Conservation (phyloP, 169 alveolate species). For the Babesia bovis region DNA sequence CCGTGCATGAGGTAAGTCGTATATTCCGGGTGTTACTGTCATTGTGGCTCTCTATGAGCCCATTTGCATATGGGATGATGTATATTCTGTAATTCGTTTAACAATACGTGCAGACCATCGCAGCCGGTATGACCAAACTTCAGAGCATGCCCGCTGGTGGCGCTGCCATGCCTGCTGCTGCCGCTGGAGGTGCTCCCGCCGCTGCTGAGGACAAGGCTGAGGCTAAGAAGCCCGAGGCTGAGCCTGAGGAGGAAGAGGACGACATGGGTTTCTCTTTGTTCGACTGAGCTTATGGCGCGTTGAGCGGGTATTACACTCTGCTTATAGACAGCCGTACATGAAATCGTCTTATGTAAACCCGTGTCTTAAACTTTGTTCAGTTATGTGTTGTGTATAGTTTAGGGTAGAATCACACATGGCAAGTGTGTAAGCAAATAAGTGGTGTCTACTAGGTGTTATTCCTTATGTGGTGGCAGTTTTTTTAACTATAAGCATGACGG, state of each 20-base stretch:
- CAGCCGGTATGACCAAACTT: constrained; percentile 70
- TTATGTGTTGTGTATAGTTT: not conserved
- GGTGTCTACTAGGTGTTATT: no score
- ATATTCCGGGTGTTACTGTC: not conserved
- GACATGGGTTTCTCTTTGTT: constrained; percentile 81
- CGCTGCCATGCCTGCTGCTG: constrained; percentile 68
- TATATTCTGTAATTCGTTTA: no score
- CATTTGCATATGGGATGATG: no score
- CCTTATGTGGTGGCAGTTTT: no score
- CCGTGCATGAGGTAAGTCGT: constrained; percentile 69
- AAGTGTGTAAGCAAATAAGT: not conserved
- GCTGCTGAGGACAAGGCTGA: constrained; percentile 66
- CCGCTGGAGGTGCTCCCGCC: constrained; percentile 66
- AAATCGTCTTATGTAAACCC: not conserved
- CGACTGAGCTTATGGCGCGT: constrained; percentile 49
- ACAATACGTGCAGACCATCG: constrained; percentile 48
- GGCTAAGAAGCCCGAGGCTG: constrained; percentile 72
- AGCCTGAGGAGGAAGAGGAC: constrained; percentile 80
- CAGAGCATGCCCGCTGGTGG: constrained; percentile 76
- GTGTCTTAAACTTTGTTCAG: not conserved
- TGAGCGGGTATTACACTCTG: not conserved
- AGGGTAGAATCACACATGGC: not conserved
- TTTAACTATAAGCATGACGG: no score
- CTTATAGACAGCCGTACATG: not conserved
- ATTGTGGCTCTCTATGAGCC: not conserved